Evolutionary conservation across 495 filamentous ascomycete genomes (phyloP).

Genomic region (Xanthoparmelia taractica): DNA sequence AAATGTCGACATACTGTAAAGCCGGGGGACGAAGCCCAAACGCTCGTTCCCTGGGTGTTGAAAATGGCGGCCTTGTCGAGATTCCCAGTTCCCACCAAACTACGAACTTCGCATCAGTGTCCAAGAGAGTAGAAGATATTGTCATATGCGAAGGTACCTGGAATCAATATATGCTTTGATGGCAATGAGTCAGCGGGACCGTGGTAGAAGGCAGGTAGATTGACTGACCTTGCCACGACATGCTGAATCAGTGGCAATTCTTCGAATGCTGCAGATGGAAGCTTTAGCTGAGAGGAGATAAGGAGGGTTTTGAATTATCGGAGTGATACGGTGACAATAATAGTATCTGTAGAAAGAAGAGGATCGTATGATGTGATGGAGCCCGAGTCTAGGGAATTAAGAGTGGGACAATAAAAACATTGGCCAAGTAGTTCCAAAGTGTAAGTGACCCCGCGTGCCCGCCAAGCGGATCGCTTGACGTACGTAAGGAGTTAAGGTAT

Average conservation of each 20-base stretch:
- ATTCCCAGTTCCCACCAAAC: conserved; percentile 76
- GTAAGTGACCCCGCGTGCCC: neutral
- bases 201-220: neutral
- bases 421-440: neutral
- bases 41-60: conserved; percentile 68
- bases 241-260: conserved; percentile 19
- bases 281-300: neutral
- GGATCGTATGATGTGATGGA: neutral
- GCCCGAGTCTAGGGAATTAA: neutral
- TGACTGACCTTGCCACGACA: conserved; percentile 53
- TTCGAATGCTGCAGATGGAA: neutral
- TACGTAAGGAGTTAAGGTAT: no score
- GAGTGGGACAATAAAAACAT: neutral
- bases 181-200: conserved; percentile 14
- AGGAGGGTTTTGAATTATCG: neutral
- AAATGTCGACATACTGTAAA: conserved; percentile 56
- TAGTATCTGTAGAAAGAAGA: neutral
- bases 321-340: neutral
- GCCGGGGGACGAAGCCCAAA: conserved; percentile 65
- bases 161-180: conserved; percentile 57
- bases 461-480: no score
- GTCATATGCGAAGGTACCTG: conserved; percentile 41
- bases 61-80: conserved; percentile 85
- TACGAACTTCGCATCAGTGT: conserved; percentile 32
- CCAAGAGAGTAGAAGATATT: conserved; percentile 16